Percentiles rank a stretch among this genome's conserved stretches.
These are phyloP conservation scores for Boletus insuetus DNA, from an alignment of 768 basidiomycete species.

Conservation along the genomic window DNA sequence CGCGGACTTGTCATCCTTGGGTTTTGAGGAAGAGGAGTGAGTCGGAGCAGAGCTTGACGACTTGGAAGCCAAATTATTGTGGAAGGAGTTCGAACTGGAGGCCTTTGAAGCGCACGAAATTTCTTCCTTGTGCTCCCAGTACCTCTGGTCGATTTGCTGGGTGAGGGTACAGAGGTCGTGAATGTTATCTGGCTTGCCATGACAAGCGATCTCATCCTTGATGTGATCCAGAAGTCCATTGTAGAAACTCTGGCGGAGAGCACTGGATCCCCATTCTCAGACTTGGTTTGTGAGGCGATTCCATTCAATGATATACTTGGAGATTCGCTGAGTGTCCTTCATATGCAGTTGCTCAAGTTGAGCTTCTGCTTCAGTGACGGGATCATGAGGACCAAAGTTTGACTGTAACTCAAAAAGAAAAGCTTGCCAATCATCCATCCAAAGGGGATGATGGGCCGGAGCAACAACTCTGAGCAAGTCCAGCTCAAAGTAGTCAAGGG, in stretches of 20 bases:
- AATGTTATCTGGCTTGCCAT: neutral
- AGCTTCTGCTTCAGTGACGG: neutral
- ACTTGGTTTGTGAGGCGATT: neutral
- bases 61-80: too few relatives aligned
- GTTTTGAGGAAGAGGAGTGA: neutral
- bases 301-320: neutral
- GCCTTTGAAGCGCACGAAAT: neutral
- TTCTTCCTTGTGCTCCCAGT: too few relatives aligned
- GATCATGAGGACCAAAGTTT: neutral
- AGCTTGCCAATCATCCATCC: neutral
- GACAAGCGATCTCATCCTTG: neutral
- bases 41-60: too few relatives aligned
- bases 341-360: neutral
- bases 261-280: neutral
- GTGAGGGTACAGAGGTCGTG: too few relatives aligned
- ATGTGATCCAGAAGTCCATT: neutral
- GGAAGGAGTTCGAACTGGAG: too few relatives aligned
- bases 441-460: neutral
- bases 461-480: neutral
- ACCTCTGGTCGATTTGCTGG: too few relatives aligned
- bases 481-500: neutral
- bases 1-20: neutral
- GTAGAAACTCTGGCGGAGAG: neutral
- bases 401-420: neutral
- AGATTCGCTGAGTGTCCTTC: neutral